Percentiles rank a stretch among this genome's conserved stretches.
Conservation (phyloP, 2,329 filamentous ascomycete species). For the Davidsoniella australis region DNA sequence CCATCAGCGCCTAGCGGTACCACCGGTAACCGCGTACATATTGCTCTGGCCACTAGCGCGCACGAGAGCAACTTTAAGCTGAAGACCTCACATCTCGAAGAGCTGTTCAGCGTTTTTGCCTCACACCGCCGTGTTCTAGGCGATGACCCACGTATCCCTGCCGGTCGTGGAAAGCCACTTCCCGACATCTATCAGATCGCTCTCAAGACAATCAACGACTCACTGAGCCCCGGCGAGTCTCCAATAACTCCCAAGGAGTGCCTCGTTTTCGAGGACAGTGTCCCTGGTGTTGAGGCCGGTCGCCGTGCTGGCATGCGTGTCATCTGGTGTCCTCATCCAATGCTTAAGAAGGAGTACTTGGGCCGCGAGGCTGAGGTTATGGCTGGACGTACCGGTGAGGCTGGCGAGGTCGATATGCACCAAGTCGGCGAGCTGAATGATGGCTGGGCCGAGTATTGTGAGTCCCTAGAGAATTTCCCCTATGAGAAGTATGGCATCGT, state of each 20-base stretch:
- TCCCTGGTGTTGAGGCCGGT: slow-evolving; percentile 81
- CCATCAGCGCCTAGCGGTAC: slow-evolving; percentile 15
- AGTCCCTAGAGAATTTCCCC: slow-evolving; percentile 35
- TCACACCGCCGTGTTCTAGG: slow-evolving; percentile 60
- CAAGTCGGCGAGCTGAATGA: slow-evolving; percentile 40
- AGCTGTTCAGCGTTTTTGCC: slow-evolving; percentile 50
- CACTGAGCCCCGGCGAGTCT: slow-evolving; percentile 42
- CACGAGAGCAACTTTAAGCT: slow-evolving; percentile 54
- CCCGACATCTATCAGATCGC: slow-evolving; percentile 91
- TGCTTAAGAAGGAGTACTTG: slow-evolving; percentile 55
- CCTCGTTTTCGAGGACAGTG: slow-evolving; percentile 89
- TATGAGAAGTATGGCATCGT: slow-evolving; percentile 42
- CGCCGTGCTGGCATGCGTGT: slow-evolving; percentile 87
- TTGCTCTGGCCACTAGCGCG: slow-evolving; percentile 76
- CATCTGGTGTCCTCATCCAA: slow-evolving; percentile 77
- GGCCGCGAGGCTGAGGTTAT: slow-evolving; percentile 68
- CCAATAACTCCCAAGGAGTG: slow-evolving; percentile 69
- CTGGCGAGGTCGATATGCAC: slow-evolving; percentile 34
- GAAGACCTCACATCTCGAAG: slow-evolving; percentile 49
- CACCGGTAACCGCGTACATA: slow-evolving; percentile 37
- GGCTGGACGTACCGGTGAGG: slow-evolving; percentile 62
- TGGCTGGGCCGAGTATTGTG: slow-evolving; percentile 42
- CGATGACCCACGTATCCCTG: slow-evolving; percentile 61
- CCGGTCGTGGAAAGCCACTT: slow-evolving; percentile 78
- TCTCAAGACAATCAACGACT: slow-evolving; percentile 66